Base-by-base conservation (phyloP, 2,329 filamentous ascomycete genomes). In the Thelonectria olida region DNA sequence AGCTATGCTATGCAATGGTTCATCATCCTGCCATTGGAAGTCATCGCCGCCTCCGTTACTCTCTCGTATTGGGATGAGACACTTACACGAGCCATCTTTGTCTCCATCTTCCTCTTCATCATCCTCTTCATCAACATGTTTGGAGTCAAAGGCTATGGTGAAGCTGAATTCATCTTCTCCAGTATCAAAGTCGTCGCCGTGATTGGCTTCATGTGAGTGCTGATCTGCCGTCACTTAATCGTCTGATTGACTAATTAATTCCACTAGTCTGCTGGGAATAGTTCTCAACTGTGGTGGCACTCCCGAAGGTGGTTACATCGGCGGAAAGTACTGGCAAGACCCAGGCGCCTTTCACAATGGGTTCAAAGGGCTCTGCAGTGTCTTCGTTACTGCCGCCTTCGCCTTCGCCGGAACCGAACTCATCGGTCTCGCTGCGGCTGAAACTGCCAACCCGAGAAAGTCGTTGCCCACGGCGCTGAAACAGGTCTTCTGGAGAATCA, bases 401-500 rank as follows among this genome's bases (percentile, higher is more conserved):
- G 83, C 91, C 61, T 93, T 93, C 69, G 87, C 89, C 2, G 91
- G 91, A 10, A 93, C 90, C 1, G 91, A 93, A 73, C 82, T 92
- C 10, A 89, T 93, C 49, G 91, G 91, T 54, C 85, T 94, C 13
- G 90, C 91, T 4, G 91, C 91, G 2, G 91, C 91, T 28, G 91
- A 94, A 75, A 91, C 91, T 1, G 87, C 85, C n/a, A 92, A 93
- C 72, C 91, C 91, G 3, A 85, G 90, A 59, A 92, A 96, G 74
- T 92, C 90, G 1, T 83, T 97, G 1, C 94, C 94, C 0, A 93
- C 89, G 0, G 94, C 94, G 12, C 88, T 96, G 71, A 97, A 96
- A 79, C 93, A 97, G 75, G 93, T 97, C 20, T 97, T 97, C 77
- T 97, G 94, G 93, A 90, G 94, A 72, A 97, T 97, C 73, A 88